phyloP scores from a whole-genome alignment of 495 filamentous ascomycete genomes.

The Neurospora sp. region DNA sequence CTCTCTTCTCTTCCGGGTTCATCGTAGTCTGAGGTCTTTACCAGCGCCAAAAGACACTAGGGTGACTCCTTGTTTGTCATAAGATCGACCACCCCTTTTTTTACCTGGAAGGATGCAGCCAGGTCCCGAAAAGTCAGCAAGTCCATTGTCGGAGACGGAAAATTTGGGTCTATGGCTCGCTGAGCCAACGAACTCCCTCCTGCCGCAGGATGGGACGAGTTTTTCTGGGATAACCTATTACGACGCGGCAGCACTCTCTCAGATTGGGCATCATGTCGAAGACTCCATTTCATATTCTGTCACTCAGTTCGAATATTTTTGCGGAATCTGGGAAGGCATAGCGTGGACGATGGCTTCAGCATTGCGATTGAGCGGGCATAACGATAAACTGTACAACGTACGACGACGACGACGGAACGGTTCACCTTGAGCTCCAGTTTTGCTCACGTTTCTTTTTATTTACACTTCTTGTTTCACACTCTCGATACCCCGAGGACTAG shows the following conservation, averaged over 20 bases:
- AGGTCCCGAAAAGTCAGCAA: not conserved
- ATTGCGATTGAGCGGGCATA: not conserved
- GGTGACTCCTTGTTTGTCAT: not conserved
- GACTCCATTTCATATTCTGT: not conserved
- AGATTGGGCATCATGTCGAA: not conserved
- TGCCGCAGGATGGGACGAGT: not conserved
- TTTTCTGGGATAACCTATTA: not conserved
- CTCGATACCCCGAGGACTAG: not conserved
- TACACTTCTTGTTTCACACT: not conserved
- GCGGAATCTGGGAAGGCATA: not conserved
- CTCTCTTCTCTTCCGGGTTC: not conserved
- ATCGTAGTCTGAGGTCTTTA: not conserved
- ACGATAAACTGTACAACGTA: not conserved
- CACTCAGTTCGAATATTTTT: not conserved
- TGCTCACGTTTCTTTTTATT: not conserved
- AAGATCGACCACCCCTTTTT: not conserved
- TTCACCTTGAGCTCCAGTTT: not conserved
- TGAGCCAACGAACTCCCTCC: not conserved
- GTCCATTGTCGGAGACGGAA: not conserved
- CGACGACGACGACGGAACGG: not conserved
- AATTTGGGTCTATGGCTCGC: not conserved
- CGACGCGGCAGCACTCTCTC: not conserved
- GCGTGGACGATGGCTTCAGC: not conserved
- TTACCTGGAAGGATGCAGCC: not conserved
- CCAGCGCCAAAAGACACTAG: not conserved